Evolutionary conservation across 2,329 filamentous ascomycete genomes (phyloP).

Genomic region (Ophiostoma ulmi): DNA sequence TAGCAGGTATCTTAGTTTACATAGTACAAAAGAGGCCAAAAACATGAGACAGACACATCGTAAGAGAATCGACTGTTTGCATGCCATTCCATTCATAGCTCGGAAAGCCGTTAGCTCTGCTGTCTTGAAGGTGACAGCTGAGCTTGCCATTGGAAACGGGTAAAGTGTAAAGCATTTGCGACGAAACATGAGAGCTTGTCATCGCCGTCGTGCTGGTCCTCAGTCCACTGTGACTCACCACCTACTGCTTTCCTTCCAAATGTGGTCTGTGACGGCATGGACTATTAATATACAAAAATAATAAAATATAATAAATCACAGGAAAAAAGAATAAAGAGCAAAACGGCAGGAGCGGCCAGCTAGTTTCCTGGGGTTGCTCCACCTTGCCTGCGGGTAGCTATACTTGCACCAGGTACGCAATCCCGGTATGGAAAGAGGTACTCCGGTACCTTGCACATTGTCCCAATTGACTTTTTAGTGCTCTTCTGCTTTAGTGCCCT

Average conservation of each 20-base stretch:
- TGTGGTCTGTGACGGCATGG: constrained; percentile 15
- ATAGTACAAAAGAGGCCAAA: background rate
- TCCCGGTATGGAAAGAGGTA: background rate
- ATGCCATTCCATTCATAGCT: background rate
- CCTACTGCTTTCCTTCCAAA: background rate
- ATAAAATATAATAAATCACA: background rate
- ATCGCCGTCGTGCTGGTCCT: constrained; percentile 3
- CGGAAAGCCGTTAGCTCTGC: background rate
- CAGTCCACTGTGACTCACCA: constrained; percentile 22
- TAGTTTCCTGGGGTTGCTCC: constrained; percentile 22
- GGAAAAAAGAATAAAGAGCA: background rate
- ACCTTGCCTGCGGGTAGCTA: constrained; percentile 5
- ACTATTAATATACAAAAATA: background rate
- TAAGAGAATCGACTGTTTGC: background rate
- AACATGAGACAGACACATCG: background rate
- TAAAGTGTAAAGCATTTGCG: background rate
- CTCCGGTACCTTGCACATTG: constrained; percentile 10
- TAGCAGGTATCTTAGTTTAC: too few species aligned
- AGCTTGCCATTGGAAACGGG: background rate
- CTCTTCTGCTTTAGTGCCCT: background rate
- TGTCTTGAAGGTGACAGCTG: background rate
- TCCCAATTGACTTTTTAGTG: background rate
- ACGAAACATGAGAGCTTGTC: background rate
- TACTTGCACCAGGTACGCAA: constrained; percentile 4
- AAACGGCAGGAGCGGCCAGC: constrained; percentile 20